Conservation (phyloP, 148 eudicot species). For the Linanthus parryae region DNA sequence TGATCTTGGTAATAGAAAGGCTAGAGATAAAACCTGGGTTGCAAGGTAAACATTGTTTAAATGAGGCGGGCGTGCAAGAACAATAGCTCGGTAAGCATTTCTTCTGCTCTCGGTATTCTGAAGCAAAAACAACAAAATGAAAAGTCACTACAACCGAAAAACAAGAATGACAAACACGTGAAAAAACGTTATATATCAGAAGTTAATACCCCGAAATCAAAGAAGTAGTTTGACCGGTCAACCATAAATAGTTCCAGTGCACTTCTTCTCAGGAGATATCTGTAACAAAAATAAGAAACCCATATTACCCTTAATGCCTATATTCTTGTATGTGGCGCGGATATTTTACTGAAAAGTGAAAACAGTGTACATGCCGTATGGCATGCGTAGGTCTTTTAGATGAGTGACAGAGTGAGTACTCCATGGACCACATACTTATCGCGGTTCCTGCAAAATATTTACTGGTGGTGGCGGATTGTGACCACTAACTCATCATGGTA, state of each 20-base stretch:
- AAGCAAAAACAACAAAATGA: slow-evolving; percentile 16
- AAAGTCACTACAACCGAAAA: no score
- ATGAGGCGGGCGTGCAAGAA: slow-evolving; percentile 90
- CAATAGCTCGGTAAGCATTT: slow-evolving; percentile 91
- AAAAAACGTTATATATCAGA: slow-evolving; percentile 9
- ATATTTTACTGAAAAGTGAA: no score
- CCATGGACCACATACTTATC: no score
- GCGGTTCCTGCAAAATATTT: no score
- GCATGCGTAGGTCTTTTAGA: no score
- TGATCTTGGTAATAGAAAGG: slow-evolving; percentile 10
- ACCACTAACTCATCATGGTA: no score
- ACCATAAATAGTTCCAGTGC: slow-evolving; percentile 95
- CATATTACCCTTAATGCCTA: no score
- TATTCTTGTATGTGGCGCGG: no score
- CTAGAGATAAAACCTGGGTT: slow-evolving; percentile 63
- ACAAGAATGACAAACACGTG: no score
- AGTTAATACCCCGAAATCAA: slow-evolving; percentile 89
- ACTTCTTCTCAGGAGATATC: slow-evolving; percentile 97
- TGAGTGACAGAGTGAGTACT: no score
- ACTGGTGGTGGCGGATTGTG: no score
- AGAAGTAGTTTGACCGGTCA: slow-evolving; percentile 90
- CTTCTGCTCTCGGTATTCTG: slow-evolving; percentile 77
- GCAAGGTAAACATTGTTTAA: slow-evolving; percentile 91
- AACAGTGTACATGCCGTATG: no score
- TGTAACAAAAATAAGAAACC: slow-evolving; percentile 37